phyloP scores from a whole-genome alignment of 139 green algal genomes.

The Tetradesmus lagerheimii region DNA sequence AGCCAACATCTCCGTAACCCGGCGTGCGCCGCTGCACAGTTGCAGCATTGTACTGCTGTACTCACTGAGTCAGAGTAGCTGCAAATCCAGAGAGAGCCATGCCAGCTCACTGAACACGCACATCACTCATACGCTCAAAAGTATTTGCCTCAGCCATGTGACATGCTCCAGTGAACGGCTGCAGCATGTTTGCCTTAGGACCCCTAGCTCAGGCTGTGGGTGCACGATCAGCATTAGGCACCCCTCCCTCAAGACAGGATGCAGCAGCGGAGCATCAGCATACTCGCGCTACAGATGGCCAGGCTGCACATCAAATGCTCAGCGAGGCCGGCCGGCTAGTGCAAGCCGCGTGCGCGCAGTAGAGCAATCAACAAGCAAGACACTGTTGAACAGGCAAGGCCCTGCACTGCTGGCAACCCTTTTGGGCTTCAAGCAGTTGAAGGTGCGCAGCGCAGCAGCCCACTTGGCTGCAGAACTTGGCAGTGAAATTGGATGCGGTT shows the following conservation, averaged over 20 bases:
- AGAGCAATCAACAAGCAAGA: conserved; percentile 2
- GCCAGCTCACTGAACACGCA: background rate
- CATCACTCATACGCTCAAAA: background rate
- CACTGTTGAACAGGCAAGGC: background rate
- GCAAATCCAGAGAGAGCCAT: background rate
- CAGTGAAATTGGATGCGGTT: too few species aligned
- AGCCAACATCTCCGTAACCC: background rate
- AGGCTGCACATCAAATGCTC: background rate
- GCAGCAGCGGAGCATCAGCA: background rate
- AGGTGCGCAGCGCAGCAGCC: too few species aligned
- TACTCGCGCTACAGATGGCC: background rate
- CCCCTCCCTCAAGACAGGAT: background rate
- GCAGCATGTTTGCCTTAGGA: background rate
- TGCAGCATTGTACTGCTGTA: background rate
- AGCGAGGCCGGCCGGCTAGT: background rate
- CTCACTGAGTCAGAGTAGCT: too few species aligned
- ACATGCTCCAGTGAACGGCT: background rate
- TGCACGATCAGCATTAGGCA: background rate
- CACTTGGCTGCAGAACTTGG: background rate
- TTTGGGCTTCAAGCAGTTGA: background rate
- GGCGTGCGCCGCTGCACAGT: background rate
- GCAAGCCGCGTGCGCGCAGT: background rate
- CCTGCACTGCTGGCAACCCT: background rate
- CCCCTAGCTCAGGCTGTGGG: background rate
- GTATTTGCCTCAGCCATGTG: background rate